A percentile compares a stretch with the other conserved stretches of the same genome.
These are phyloP conservation scores for Chara braunii DNA, from an alignment of 139 green algal species.

Conservation along the genomic window DNA sequence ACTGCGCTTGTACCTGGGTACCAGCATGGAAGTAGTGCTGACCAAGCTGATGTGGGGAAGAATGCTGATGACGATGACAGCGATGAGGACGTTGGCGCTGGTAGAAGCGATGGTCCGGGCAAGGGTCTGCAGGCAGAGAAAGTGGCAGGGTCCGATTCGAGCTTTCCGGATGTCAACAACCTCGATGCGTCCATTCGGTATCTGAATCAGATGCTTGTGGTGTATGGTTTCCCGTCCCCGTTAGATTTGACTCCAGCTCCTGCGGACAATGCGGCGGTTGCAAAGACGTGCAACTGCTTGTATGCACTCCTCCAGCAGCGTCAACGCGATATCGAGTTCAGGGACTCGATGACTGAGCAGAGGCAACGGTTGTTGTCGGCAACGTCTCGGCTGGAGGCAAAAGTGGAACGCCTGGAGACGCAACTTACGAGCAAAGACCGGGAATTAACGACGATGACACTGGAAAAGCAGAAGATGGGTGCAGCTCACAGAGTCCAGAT, in stretches of 20 bases:
- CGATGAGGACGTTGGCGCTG: too few relatives aligned
- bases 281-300: conserved; percentile 18
- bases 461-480: conserved; percentile 10
- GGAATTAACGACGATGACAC: not conserved
- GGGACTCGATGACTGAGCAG: conserved; percentile 1
- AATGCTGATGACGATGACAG: too few relatives aligned
- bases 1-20: too few relatives aligned
- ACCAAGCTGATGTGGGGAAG: too few relatives aligned
- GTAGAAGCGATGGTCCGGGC: too few relatives aligned
- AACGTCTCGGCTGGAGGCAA: not conserved
- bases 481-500: conserved; percentile 6
- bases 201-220: not conserved
- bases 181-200: not conserved
- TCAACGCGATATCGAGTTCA: conserved; percentile 1
- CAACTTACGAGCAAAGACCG: not conserved
- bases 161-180: too few relatives aligned
- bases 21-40: too few relatives aligned
- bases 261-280: not conserved
- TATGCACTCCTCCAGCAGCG: conserved; percentile 17
- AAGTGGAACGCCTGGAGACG: not conserved
- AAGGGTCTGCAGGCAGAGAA: too few relatives aligned
- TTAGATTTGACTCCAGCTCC: not conserved
- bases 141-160: too few relatives aligned
- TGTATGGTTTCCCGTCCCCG: not conserved
- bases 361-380: conserved; percentile 1